A percentile compares a stretch with the other conserved stretches of the same genome.
These are phyloP conservation scores for Friedmanniomyces simplex DNA, from an alignment of 495 filamentous ascomycete species.

Conservation along the genomic window DNA sequence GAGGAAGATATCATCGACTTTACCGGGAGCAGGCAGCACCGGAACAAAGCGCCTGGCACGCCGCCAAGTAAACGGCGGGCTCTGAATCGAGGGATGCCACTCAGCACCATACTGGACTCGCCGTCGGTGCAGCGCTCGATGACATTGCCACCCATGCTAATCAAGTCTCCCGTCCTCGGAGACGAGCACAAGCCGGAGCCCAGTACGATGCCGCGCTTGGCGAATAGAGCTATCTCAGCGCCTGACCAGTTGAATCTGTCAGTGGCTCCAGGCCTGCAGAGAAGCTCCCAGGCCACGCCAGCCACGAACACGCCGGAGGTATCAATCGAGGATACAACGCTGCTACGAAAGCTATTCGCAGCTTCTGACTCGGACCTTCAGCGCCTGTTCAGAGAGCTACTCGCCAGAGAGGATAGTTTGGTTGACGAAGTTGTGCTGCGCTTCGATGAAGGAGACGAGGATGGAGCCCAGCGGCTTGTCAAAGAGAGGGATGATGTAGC, in stretches of 20 bases:
- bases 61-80: background rate
- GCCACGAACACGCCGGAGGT: background rate
- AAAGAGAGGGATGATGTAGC: background rate
- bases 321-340: background rate
- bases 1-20: constrained; percentile 18
- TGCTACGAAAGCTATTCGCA: constrained; percentile 2
- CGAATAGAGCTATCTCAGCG: background rate
- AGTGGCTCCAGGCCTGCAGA: background rate
- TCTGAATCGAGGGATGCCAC: background rate
- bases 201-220: background rate
- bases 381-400: background rate
- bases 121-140: background rate
- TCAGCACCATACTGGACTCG: background rate
- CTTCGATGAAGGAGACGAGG: constrained; percentile 2
- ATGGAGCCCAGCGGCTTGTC: background rate
- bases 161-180: too few species aligned
- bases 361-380: background rate
- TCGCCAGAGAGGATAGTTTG: background rate
- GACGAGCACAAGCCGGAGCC: background rate
- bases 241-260: background rate
- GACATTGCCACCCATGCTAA: background rate
- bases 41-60: background rate
- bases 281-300: background rate
- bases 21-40: background rate
- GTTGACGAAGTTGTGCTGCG: background rate